Percentiles rank a stretch among this genome's conserved stretches.
Evolutionary conservation across 2,329 filamentous ascomycete genomes (phyloP).

Genomic region (Calcarisporium arbuscula): DNA sequence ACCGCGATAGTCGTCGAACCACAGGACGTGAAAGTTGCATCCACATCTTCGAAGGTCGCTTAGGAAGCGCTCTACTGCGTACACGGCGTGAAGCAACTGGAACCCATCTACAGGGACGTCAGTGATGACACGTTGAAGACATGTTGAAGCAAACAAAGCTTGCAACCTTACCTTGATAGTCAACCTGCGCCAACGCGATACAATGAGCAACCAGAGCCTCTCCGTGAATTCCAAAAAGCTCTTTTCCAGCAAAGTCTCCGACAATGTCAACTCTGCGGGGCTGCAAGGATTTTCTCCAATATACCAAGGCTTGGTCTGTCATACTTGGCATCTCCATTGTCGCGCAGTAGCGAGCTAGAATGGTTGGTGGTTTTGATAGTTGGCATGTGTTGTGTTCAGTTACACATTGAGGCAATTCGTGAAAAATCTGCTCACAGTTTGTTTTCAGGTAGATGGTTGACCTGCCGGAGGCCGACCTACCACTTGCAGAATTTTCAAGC

Average conservation of each 20-base stretch:
- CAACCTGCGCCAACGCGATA: slow-evolving; percentile 55
- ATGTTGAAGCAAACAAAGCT: neutral
- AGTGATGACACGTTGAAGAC: neutral
- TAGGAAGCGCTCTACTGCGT: slow-evolving; percentile 62
- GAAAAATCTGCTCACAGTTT: no score
- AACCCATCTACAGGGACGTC: slow-evolving; percentile 45
- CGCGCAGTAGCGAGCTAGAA: no score
- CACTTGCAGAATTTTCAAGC: no score
- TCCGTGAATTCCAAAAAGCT: slow-evolving; percentile 67
- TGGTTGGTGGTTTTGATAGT: no score
- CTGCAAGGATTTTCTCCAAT: slow-evolving; percentile 10
- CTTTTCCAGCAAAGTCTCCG: slow-evolving; percentile 68
- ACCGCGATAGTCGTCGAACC: no score
- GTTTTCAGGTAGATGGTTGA: no score
- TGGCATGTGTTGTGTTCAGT: no score
- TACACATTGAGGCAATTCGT: no score
- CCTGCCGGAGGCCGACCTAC: no score
- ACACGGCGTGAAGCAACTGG: slow-evolving; percentile 65
- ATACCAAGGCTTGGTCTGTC: no score
- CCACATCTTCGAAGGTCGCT: slow-evolving; percentile 52
- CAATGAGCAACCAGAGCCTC: slow-evolving; percentile 64
- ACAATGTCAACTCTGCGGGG: slow-evolving; percentile 54
- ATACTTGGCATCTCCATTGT: no score
- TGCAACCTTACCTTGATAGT: slow-evolving; percentile 44
- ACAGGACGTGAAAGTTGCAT: slow-evolving; percentile 66